Base-by-base conservation (phyloP, 2,329 filamentous ascomycete species). In the Trichoderma brevicompactum region DNA sequence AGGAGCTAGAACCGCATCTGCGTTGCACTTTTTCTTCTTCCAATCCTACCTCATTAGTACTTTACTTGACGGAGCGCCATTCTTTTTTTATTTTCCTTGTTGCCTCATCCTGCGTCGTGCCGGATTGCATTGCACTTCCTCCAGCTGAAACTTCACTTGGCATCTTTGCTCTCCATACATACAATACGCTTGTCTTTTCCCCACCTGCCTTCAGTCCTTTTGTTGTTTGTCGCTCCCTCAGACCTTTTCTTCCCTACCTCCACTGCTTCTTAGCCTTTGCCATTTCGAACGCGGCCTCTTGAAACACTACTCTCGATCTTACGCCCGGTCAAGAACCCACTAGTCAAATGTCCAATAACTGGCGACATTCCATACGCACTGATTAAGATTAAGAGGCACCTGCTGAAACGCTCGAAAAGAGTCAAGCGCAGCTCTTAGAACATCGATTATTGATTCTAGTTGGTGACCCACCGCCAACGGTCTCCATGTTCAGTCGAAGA, bases 401-500 rank as follows among this genome's bases (percentile, higher is more conserved):
- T 23, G 49, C 60, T 63, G 60, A 63, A 63, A 63, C 60, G 43
- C 48, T 38, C 60, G 54, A 63, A 10, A 52, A 38, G 38, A 62
- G 58, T 28, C 46, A 62, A 49, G 58, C 60, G 40, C 60, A 50
- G 28, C 60, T 54, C 60, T 38, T 43, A 34, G 28, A 38, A 23
- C 46, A 48, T 54, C 60, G 28, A 53, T 54, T 53, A 46, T 41
- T 63, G 36, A 23, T 40, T 49, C 36, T 49, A 46, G 60, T 23
- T 44, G 49, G 60, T 54, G 60, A 63, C 60, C 60, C 60, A 63
- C 60, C 60, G 28, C 43, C 40, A 15, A 23, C 28, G 60, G 52
- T 68, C 69, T 76, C 76, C 74, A 79, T 79, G 77, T 79, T 79
- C 69, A 74, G 72, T 70, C 76, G 75, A 70, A 73, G 70, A 64